Base-by-base conservation (phyloP, 1,284 basidiomycete species). In the Sanguinoderma infundibulare region DNA sequence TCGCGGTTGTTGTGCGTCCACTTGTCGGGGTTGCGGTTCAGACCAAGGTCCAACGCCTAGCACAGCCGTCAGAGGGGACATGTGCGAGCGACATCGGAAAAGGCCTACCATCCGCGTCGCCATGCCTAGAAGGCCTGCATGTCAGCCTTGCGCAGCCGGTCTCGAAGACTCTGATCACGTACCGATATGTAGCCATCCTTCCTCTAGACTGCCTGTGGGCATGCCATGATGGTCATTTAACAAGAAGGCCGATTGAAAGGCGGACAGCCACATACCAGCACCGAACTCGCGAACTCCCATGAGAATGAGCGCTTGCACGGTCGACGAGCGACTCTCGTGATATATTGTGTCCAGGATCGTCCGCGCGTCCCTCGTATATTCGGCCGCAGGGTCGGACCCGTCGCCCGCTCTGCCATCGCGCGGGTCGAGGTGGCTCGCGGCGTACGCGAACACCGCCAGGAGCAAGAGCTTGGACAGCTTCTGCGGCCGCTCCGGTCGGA, bases 181-280 rank as follows among this genome's bases (percentile, higher is more conserved):
- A 90, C 90, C 91, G 60, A 90, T 84, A 69, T 89, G 92, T 51
- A 92, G 79, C 92, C 92, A 95, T 1, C 89, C 90, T 69, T 90
- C 88, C 64, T 92, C 90, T 86, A 92, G 89, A 17, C 82, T 83
- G 30, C 86, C 81, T 83, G 26, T 32, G 3, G 28, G 17, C 17
- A 17, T n/a, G 30, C 9, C 20, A 22, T 40, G n/a, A 2, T 26
- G n/a, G 5, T 12, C 22, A 20, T 24, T 17, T 12, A 14, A 36
- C 4, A 5, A 5, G 22, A 46, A 22, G 7, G 24, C 20, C 2
- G 17, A 35, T 15, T 26, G 2, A 5, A 12, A 32, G 3, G 2
- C 28, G 8, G 10, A 20, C 22, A 10, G 4, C 12, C 4, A 63
- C 73, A 20, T 67, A 81, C 88, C 92, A 36, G 91, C 86, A 7